These are phyloP conservation scores for Hebeloma cylindrosporum DNA, from an alignment of 768 basidiomycete species.

Conservation along the genomic window DNA sequence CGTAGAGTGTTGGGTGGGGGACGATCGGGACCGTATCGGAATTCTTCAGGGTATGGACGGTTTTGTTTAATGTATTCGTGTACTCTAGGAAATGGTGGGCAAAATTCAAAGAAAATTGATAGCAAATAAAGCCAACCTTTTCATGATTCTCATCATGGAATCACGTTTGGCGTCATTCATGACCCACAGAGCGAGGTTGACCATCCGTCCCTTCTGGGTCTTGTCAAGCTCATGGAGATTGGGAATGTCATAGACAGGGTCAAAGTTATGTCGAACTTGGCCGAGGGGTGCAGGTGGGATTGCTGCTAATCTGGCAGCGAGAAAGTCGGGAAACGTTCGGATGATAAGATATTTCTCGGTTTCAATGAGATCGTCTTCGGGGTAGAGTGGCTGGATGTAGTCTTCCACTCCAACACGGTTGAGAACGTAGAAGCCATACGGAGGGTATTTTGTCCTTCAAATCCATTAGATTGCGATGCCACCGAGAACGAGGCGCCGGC, in stretches of 20 bases:
- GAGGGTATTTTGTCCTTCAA: conserved; percentile 69
- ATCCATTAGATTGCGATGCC: conserved; percentile 11
- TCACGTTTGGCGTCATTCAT: conserved; percentile 68
- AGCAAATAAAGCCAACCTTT: conserved; percentile 43
- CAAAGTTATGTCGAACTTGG: conserved; percentile 44
- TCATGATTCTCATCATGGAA: conserved; percentile 69
- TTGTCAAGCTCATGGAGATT: conserved; percentile 42
- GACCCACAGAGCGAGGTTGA: conserved; percentile 72
- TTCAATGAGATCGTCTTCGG: conserved; percentile 71
- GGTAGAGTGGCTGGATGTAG: conserved; percentile 70
- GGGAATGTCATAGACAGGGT: conserved; percentile 47
- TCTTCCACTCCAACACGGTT: conserved; percentile 82
- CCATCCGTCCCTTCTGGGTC: conserved; percentile 54
- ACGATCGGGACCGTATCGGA: conserved; percentile 65
- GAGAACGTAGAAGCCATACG: conserved; percentile 82
- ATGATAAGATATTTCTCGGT: conserved; percentile 71
- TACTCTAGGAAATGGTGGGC: conserved; percentile 39
- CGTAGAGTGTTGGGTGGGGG: conserved; percentile 51
- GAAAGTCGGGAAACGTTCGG: conserved; percentile 71
- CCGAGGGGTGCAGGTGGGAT: conserved; percentile 33
- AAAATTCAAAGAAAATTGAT: background rate
- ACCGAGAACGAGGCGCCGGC: conserved; percentile 25
- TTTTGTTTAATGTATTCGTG: conserved; percentile 68
- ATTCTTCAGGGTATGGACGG: conserved; percentile 69
- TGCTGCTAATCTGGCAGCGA: conserved; percentile 44